These are phyloP conservation scores for Populus hybrid DNA, from an alignment of 441 rosid species.

Conservation along the genomic window DNA sequence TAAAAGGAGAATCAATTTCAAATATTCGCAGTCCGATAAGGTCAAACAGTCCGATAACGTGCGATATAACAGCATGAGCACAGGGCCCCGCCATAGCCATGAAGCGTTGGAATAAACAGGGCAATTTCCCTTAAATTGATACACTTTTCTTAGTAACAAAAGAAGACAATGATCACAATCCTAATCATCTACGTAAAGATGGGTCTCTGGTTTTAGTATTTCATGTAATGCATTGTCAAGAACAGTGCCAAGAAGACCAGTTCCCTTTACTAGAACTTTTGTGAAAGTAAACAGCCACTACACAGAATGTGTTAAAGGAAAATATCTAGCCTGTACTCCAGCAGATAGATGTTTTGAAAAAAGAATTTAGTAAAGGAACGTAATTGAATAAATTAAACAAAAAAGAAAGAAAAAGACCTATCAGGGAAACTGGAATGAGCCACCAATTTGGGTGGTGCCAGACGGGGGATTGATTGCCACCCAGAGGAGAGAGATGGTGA, in stretches of 20 bases:
- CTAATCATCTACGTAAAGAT: slow-evolving; percentile 7
- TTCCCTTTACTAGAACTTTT: background rate
- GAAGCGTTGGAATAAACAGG: background rate
- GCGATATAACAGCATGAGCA: background rate
- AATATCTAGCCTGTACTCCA: slow-evolving; percentile 12
- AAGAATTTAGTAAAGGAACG: slow-evolving; percentile 39
- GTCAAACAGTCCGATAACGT: background rate
- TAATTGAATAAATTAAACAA: slow-evolving; percentile 8
- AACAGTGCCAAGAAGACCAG: background rate
- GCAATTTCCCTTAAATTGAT: slow-evolving; percentile 6
- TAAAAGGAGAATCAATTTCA: too few species aligned
- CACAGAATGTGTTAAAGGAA: slow-evolving; percentile 1
- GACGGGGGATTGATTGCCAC: slow-evolving; percentile 83
- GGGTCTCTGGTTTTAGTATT: background rate
- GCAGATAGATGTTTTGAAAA: slow-evolving; percentile 4
- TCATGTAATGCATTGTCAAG: background rate
- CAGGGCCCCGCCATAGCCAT: background rate
- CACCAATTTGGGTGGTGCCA: slow-evolving; percentile 66
- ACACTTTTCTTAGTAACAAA: slow-evolving; percentile 10
- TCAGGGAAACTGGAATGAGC: slow-evolving; percentile 87
- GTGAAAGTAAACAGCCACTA: background rate
- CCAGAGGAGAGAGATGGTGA: slow-evolving; percentile 88
- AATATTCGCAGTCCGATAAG: too few species aligned
- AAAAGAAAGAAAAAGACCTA: slow-evolving; percentile 25
- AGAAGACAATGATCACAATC: background rate